Base-by-base conservation (phyloP, 2,329 filamentous ascomycete species). In the Ceratocystis cubensis region DNA sequence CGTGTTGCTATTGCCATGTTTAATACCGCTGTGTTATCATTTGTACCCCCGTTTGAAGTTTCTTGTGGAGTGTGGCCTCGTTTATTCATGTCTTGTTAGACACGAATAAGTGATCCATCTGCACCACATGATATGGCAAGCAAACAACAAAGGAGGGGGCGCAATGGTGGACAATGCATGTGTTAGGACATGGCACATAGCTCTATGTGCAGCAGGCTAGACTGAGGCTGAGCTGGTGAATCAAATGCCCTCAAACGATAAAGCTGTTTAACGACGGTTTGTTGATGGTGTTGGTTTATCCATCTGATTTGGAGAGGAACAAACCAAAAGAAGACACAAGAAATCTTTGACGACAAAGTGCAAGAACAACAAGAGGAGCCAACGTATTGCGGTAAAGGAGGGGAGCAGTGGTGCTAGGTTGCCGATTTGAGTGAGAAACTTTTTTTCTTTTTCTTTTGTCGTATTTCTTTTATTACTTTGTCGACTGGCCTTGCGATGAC, bases 31-130 rank as follows among this genome's bases (percentile, higher is more conserved):
- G 5, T 1, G 28, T 33, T 10, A 33, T 30, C 22, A 4, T 30
- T 30, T 17, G n/a, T 57, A 25, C 17, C 4, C 53, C 53, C 7
- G 2, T 30, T 57, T 33, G 7, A 7, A 2, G 4, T 57, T 30
- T 25, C n/a, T 20, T 57, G 53, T 57, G 25, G 22, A 22, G 22
- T 30, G 53, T 57, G 53, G 53, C 53, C 53, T 57, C 53, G 53
- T 57, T 57, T 57, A 57, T 30, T 41, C 53, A 57, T 57, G 53
- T 57, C 53, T 57, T 57, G 7, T 57, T 57, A 57, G 53, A 57
- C 53, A 57, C 13, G 53, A 28, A 13, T 30, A 57, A 28, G 15
- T 17, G 53, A 57, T 8, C 5, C 53, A 57, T 30, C 13, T 13
- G 8, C 53, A 50, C 48, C 13, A 1, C 28, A 33, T 13, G 1